Base-by-base conservation (phyloP, 129 eudicot genomes). In the Saussurea involucrata region DNA sequence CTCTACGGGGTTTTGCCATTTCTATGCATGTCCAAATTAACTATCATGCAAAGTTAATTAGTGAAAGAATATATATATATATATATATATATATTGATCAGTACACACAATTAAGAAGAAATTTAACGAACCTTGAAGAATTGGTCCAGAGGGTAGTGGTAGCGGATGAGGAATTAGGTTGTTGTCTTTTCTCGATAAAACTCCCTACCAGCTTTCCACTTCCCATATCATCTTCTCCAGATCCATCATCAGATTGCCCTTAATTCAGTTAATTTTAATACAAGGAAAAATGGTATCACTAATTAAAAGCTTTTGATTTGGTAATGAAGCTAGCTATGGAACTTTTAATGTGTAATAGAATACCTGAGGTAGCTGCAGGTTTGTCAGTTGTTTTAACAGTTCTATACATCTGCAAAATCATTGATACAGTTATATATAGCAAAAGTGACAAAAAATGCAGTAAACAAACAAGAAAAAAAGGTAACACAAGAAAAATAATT, bases 331-430 rank as follows among this genome's bases (percentile, higher is more conserved):
- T 31, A 36, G 8, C 1, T 8, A 31, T 31, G 4, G 7, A 36
- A 8, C 29, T 27, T 27, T 27, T 40, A 1, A 27, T 0, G 64
- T 46, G 58, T 13, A 53, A 53, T 53, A 53, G 27, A 60, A 60
- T 67, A 88, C 92, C 92, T 82, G 89, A 85, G 22, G 92, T 85
- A 76, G 88, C 87, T 42, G 92, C 89, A 69, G 92, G 92, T 73
- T 80, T 88, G 92, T 88, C 92, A 68, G 89, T 88, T 46, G 89
- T 88, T 61, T 88, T 88, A 32, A 88, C 85, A 76, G 89, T 88
- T 77, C 92, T 29, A 85, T 88, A 88, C 92, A 88, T 88, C 92
- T 88, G 84, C 90, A 72, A 74, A 42, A 21, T 65, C 65, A 22
- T 60, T 60, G 28, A 60, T 18, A 60, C 28, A 60, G 7, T 60